Percentiles rank a stretch among this genome's conserved stretches.
These are phyloP conservation scores for Rhizomucor pusillus DNA, from an alignment of 371 early-diverging fungal species.

Conservation along the genomic window DNA sequence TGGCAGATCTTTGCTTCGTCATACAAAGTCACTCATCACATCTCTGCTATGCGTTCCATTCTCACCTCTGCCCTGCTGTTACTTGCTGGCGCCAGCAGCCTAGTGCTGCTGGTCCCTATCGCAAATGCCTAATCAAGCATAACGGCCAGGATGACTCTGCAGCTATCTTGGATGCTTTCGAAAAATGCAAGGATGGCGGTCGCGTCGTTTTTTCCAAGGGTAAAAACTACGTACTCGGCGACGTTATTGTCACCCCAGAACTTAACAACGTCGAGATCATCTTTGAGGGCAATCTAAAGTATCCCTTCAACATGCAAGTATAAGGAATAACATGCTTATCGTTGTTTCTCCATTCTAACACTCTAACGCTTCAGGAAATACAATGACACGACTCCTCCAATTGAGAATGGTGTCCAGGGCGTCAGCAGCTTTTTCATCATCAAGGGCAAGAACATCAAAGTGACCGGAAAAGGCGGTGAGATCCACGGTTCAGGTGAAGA, in stretches of 20 bases:
- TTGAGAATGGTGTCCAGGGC: slow-evolving; percentile 16
- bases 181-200: slow-evolving; percentile 5
- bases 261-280: slow-evolving; percentile 17
- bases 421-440: slow-evolving; percentile 22
- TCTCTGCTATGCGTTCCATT: too few relatives aligned
- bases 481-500: slow-evolving; percentile 16
- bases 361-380: slow-evolving; percentile 1
- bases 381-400: slow-evolving; percentile 12
- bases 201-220: slow-evolving; percentile 4
- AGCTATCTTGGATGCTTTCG: slow-evolving; percentile 3
- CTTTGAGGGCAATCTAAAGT: slow-evolving; percentile 11
- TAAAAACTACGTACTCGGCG: slow-evolving; percentile 1
- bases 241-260: slow-evolving; percentile 15
- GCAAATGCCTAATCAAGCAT: slow-evolving; percentile 11
- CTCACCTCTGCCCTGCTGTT: too few relatives aligned
- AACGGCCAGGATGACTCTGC: slow-evolving; percentile 7
- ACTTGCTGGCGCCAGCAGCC: too few relatives aligned
- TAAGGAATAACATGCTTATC: slow-evolving; percentile 17
- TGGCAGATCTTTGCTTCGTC: too few relatives aligned
- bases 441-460: slow-evolving; percentile 13
- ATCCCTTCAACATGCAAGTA: slow-evolving; percentile 9
- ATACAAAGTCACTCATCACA: too few relatives aligned
- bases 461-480: slow-evolving; percentile 16
- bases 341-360: slow-evolving; percentile 9
- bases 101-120: too few relatives aligned